phyloP scores from a whole-genome alignment of 2,329 filamentous ascomycete species.

The Aschersonia sp. region DNA sequence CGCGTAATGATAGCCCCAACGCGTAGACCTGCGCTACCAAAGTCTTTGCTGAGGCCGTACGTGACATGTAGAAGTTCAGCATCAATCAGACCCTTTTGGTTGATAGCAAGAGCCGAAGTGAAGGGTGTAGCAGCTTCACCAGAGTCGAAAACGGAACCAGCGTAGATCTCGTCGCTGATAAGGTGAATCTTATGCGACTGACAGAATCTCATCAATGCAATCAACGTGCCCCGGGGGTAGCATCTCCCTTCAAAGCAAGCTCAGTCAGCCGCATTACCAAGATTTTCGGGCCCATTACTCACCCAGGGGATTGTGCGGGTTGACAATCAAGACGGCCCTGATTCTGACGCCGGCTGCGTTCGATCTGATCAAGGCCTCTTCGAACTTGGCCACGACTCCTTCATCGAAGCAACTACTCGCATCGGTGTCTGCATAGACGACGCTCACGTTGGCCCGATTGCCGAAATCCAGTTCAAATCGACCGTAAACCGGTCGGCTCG shows the following conservation, averaged over 20 bases:
- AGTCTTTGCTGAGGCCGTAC: conserved; percentile 32
- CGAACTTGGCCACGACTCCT: conserved; percentile 27
- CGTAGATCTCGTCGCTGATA: conserved; percentile 46
- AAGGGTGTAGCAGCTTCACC: conserved; percentile 21
- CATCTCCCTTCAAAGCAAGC: conserved; percentile 17
- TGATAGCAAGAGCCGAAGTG: conserved; percentile 32
- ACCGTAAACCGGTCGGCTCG: conserved; percentile 28
- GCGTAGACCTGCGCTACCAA: conserved; percentile 36
- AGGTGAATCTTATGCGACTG: conserved; percentile 34
- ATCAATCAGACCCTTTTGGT: conserved; percentile 27
- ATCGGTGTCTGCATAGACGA: conserved; percentile 29
- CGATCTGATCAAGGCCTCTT: conserved; percentile 22
- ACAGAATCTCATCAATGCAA: conserved; percentile 32
- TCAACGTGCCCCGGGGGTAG: conserved; percentile 26
- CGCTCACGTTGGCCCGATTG: conserved; percentile 22
- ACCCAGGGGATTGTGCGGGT: conserved; percentile 38
- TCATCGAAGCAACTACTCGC: conserved; percentile 29
- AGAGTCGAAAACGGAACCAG: conserved; percentile 30
- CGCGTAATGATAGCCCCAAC: conserved; percentile 31
- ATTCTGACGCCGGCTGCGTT: conserved; percentile 22
- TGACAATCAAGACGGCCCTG: conserved; percentile 33
- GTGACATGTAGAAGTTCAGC: conserved; percentile 33
- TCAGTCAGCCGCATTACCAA: conserved; percentile 2
- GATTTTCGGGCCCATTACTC: conserved; percentile 4
- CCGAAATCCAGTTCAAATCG: conserved; percentile 34